Conservation (phyloP, 192 early-diverging fungal species). For the Coemansia sp. region DNA sequence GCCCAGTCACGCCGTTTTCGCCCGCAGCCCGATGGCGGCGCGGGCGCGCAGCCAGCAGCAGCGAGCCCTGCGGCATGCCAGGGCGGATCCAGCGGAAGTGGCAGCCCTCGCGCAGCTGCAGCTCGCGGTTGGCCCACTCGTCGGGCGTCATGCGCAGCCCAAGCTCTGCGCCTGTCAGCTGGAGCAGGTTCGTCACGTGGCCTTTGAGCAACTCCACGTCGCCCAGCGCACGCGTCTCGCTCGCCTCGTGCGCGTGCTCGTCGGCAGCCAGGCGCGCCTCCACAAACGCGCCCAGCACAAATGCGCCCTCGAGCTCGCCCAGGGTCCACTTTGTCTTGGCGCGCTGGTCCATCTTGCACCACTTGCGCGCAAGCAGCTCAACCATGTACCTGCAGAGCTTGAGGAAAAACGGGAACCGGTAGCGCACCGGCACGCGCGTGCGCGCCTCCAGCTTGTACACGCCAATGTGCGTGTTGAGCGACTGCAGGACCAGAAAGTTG, state of each 20-base stretch:
- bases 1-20: conserved; percentile 2
- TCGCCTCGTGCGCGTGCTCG: conserved; percentile 7
- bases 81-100: conserved; percentile 51
- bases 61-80: conserved; percentile 43
- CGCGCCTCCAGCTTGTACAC: conserved; percentile 74
- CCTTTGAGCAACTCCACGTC: conserved; percentile 21
- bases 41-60: conserved; percentile 41
- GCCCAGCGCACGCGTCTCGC: conserved; percentile 34
- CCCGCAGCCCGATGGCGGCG: conserved; percentile 20
- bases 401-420: conserved; percentile 84
- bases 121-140: conserved; percentile 52
- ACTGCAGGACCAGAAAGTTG: conserved; percentile 78
- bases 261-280: conserved; percentile 17
- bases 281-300: conserved; percentile 53
- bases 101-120: conserved; percentile 42
- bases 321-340: conserved; percentile 28
- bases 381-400: conserved; percentile 84
- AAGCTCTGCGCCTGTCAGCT: conserved; percentile 32
- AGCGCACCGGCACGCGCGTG: conserved; percentile 76
- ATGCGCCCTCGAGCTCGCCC: conserved; percentile 59
- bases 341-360: conserved; percentile 43
- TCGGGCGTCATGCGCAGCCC: conserved; percentile 35
- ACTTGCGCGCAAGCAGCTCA: conserved; percentile 55
- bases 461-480: conserved; percentile 72
- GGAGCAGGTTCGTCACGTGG: conserved; percentile 17